Percentiles rank a stretch among this genome's conserved stretches.
Evolutionary conservation across 108 stramenopile genomes (phyloP).

Genomic region (Aurantiochytrium sp.): DNA sequence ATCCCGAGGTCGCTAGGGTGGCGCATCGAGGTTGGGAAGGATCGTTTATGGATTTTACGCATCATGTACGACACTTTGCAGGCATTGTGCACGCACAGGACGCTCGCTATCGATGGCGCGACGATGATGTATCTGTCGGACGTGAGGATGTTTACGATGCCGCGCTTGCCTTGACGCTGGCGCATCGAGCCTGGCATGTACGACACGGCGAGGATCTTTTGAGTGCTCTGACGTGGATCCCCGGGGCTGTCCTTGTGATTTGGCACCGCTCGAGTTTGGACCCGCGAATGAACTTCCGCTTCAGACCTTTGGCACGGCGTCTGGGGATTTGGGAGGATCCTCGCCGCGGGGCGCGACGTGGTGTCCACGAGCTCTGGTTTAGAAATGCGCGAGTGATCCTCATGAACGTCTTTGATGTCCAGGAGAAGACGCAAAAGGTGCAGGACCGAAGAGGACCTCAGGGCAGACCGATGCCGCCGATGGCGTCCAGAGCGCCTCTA

Average conservation of each 20-base stretch:
- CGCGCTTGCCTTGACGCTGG: not conserved
- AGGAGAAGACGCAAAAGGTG: not conserved
- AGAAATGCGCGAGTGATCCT: not conserved
- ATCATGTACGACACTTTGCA: not conserved
- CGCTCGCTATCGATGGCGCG: not conserved
- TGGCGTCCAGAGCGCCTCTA: not conserved
- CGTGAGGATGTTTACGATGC: not conserved
- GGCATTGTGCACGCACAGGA: not conserved
- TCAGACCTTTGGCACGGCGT: not conserved
- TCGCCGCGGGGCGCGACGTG: not conserved
- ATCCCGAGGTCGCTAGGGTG: not conserved
- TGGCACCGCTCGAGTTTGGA: not conserved
- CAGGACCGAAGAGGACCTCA: not conserved
- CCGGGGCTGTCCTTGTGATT: not conserved
- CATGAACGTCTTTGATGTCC: not conserved
- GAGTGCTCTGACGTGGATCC: not conserved
- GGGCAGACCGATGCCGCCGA: not conserved
- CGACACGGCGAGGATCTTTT: not conserved
- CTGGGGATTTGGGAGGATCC: not conserved
- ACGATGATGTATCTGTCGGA: not conserved
- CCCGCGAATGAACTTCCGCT: not conserved
- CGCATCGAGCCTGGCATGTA: not conserved
- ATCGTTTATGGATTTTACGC: not conserved
- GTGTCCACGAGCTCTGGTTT: not conserved
- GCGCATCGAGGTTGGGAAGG: not conserved